These are phyloP conservation scores for Lactifluus hygrophoroides DNA, from an alignment of 768 basidiomycete genomes.

Conservation along the genomic window DNA sequence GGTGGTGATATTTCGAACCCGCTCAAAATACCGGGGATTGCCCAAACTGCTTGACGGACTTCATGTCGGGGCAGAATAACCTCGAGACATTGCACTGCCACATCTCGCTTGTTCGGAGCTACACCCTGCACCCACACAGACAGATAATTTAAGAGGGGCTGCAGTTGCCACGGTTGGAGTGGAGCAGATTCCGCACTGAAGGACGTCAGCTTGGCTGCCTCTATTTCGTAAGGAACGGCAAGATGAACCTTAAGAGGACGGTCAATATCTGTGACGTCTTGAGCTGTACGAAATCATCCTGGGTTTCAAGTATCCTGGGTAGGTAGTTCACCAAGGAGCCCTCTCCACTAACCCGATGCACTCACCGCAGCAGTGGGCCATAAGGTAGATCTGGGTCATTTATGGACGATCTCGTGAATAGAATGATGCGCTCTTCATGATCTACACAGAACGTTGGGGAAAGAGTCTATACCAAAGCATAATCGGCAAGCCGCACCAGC, in stretches of 20 bases:
- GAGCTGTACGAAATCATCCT: conserved; percentile 93
- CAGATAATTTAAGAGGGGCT: conserved; percentile 30
- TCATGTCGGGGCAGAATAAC: conserved; percentile 74
- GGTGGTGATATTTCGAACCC: conserved; percentile 39
- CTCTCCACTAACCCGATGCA: conserved; percentile 1
- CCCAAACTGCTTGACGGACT: conserved; percentile 76
- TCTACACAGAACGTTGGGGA: conserved; percentile 35
- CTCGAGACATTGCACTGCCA: conserved; percentile 87
- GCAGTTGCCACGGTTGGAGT: conserved; percentile 24
- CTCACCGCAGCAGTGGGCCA: conserved; percentile 64
- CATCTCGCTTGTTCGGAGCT: conserved; percentile 66
- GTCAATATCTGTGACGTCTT: conserved; percentile 85
- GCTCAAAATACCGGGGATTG: conserved; percentile 51
- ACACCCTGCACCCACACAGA: conserved; percentile 29
- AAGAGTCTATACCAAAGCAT: neutral
- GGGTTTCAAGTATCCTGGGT: conserved; percentile 64
- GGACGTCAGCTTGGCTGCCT: neutral
- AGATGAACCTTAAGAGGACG: conserved; percentile 64
- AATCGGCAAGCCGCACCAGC: conserved; percentile 40
- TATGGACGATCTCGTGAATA: conserved; percentile 56
- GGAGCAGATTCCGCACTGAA: conserved; percentile 25
- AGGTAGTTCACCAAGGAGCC: conserved; percentile 15
- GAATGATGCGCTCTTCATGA: conserved; percentile 77
- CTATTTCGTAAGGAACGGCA: conserved; percentile 25
- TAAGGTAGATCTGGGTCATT: conserved; percentile 77